Percentiles rank a stretch among this genome's conserved stretches.
Evolutionary conservation across 2,329 filamentous ascomycete species (phyloP).

Genomic region (Aureobasidium subglaciale): DNA sequence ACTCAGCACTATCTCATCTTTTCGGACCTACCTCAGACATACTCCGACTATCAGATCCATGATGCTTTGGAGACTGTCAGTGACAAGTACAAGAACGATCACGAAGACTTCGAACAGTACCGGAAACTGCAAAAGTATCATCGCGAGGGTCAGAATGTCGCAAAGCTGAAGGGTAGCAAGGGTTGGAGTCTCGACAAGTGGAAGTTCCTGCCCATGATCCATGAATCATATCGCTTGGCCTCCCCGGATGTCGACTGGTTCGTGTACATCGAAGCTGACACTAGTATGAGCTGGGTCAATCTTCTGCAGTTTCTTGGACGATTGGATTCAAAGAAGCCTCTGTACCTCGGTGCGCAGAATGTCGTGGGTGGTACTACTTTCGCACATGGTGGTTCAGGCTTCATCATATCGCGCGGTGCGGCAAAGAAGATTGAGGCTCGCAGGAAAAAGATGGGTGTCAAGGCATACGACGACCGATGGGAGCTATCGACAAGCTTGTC

Average conservation of each 20-base stretch:
- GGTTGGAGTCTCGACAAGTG: slow-evolving; percentile 52
- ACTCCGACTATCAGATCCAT: slow-evolving; percentile 35
- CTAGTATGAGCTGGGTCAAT: slow-evolving; percentile 41
- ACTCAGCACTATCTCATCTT: slow-evolving; percentile 38
- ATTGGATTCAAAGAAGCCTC: slow-evolving; percentile 38
- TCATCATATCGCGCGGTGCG: slow-evolving; percentile 39
- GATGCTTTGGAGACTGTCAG: slow-evolving; percentile 26
- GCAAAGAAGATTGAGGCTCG: slow-evolving; percentile 11
- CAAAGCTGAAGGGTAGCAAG: slow-evolving; percentile 26
- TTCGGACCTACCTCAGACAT: slow-evolving; percentile 44
- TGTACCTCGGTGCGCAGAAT: slow-evolving; percentile 44
- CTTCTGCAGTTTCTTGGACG: slow-evolving; percentile 44
- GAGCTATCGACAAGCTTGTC: slow-evolving; percentile 39
- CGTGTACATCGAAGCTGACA: slow-evolving; percentile 52
- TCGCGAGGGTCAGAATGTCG: slow-evolving; percentile 26
- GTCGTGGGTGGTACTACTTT: slow-evolving; percentile 31
- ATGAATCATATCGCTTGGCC: slow-evolving; percentile 42
- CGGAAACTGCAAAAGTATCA: slow-evolving; percentile 26
- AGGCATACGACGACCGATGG: slow-evolving; percentile 30
- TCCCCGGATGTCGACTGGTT: slow-evolving; percentile 46
- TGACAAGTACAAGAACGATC: slow-evolving; percentile 22
- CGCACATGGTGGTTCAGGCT: slow-evolving; percentile 43
- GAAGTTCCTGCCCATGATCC: slow-evolving; percentile 52
- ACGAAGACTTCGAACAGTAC: slow-evolving; percentile 30
- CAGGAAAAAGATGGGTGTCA: slow-evolving; percentile 4